Evolutionary conservation across 768 basidiomycete species (phyloP).

Genomic region (Pulveroboletus sp.): DNA sequence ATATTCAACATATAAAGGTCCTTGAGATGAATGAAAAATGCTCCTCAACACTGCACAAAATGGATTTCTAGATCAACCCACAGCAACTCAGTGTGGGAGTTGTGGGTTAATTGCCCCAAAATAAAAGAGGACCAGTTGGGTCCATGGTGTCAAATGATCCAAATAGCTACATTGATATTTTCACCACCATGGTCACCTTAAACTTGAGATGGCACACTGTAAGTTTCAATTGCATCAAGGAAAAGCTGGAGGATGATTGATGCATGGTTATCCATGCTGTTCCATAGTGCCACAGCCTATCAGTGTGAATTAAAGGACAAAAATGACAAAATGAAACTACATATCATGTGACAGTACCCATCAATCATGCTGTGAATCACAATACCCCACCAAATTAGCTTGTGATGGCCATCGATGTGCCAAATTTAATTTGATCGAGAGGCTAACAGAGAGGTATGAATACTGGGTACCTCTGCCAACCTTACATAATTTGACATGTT

Average conservation of each 20-base stretch:
- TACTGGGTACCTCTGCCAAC: too few species aligned
- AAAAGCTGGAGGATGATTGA: constrained; percentile 25
- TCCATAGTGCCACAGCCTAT: constrained; percentile 17
- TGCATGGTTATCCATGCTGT: constrained; percentile 26
- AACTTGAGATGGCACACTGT: constrained; percentile 22
- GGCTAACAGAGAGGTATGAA: too few species aligned
- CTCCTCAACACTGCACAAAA: constrained; percentile 39
- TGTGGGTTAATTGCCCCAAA: constrained; percentile 37
- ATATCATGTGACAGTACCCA: constrained; percentile 27
- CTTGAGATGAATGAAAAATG: constrained; percentile 40
- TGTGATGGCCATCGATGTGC: constrained; percentile 27
- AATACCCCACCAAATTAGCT: constrained; percentile 23
- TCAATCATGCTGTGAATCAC: constrained; percentile 28
- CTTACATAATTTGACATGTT: constrained; percentile 3
- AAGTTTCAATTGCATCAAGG: constrained; percentile 5
- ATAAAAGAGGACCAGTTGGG: constrained; percentile 24
- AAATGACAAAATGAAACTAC: neutral
- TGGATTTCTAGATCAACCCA: constrained; percentile 42
- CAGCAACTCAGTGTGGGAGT: constrained; percentile 41
- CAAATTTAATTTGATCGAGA: constrained; percentile 18
- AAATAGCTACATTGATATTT: constrained; percentile 25
- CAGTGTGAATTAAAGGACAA: neutral
- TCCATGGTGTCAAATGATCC: constrained; percentile 28
- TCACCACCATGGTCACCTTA: constrained; percentile 29
- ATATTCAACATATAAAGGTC: constrained; percentile 33